Percentiles rank a stretch among this genome's conserved stretches.
phyloP scores from a whole-genome alignment of 768 basidiomycete genomes.

The Sarcodon sp. region DNA sequence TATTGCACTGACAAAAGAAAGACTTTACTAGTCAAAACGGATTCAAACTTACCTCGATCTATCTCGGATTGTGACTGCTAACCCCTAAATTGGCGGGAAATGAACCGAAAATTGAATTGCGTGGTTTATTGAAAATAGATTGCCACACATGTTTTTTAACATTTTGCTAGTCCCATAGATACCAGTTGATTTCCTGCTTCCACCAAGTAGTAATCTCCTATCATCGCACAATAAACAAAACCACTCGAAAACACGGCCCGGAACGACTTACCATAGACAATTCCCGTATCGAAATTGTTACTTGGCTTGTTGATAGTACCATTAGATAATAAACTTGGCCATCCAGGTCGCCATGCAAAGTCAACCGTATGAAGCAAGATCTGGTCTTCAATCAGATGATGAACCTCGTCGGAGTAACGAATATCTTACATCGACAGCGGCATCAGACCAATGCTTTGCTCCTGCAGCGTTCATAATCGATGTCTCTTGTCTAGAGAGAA shows the following conservation, averaged over 20 bases:
- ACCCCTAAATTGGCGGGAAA: no score
- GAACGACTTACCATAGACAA: constrained; percentile 32
- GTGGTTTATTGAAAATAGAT: no score
- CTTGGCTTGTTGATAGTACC: constrained; percentile 50
- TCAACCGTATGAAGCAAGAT: constrained; percentile 33
- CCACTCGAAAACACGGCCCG: background rate
- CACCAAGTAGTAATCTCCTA: constrained; percentile 56
- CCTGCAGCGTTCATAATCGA: constrained; percentile 18
- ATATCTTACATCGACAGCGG: constrained; percentile 32
- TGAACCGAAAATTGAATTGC: no score
- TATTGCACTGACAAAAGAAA: no score
- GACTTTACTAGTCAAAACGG: no score
- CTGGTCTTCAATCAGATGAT: constrained; percentile 12
- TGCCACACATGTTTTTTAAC: constrained; percentile 6
- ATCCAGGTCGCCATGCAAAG: constrained; percentile 43
- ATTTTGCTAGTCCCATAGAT: constrained; percentile 27
- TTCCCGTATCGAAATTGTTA: constrained; percentile 44
- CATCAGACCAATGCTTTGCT: constrained; percentile 27
- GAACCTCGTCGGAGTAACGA: background rate
- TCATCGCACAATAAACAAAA: background rate
- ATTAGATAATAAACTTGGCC: constrained; percentile 54
- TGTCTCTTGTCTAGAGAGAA: constrained; percentile 32
- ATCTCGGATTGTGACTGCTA: no score
- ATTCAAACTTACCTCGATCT: no score
- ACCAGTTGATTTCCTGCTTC: constrained; percentile 41